These are phyloP conservation scores for Corylus americana DNA, from an alignment of 306 rosid species.

Conservation along the genomic window DNA sequence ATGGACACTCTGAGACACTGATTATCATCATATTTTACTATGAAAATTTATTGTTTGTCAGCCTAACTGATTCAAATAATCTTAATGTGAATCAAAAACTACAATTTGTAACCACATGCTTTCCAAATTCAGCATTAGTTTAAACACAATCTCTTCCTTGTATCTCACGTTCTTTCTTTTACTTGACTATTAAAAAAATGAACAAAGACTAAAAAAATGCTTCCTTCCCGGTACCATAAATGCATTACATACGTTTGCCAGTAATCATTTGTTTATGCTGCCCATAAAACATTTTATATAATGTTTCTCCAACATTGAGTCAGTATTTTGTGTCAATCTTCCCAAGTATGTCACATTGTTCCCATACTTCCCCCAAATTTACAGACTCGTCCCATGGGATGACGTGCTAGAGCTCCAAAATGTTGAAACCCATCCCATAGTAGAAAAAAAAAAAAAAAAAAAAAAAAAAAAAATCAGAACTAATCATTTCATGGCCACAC, in stretches of 20 bases:
- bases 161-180: neutral
- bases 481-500: slow-evolving; percentile 10
- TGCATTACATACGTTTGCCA: neutral
- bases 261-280: neutral
- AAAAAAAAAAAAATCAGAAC: slow-evolving; percentile 1
- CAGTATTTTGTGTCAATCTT: neutral
- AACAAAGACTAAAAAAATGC: neutral
- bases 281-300: neutral
- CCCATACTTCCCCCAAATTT: slow-evolving; percentile 13
- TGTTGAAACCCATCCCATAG: slow-evolving; percentile 7
- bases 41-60: neutral
- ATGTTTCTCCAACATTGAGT: neutral
- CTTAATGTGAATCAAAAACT: slow-evolving; percentile 6
- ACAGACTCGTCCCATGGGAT: slow-evolving; percentile 18
- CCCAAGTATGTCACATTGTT: slow-evolving; percentile 7
- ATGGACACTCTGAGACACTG: neutral
- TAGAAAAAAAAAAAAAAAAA: neutral
- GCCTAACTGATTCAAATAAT: neutral
- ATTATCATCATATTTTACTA: too few species aligned
- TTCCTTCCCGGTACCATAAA: neutral
- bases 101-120: slow-evolving; percentile 6
- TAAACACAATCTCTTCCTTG: neutral
- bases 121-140: slow-evolving; percentile 8
- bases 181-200: neutral
- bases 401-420: slow-evolving; percentile 19